phyloP scores from a whole-genome alignment of 306 rosid species.

The Trifolium fragiferum region DNA sequence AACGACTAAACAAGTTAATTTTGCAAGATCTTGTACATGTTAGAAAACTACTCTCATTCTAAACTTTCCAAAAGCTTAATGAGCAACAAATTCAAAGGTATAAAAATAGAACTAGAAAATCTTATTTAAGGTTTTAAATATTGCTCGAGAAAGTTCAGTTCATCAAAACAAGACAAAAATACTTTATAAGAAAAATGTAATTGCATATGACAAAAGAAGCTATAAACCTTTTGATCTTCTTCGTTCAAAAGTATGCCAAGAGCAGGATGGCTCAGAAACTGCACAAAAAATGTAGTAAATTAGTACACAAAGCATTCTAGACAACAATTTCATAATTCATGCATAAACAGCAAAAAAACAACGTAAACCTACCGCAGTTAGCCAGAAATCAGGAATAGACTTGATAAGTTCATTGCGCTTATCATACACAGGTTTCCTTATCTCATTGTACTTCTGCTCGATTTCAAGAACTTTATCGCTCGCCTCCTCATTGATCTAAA shows the following conservation, averaged over 20 bases:
- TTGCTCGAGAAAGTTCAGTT: slow-evolving; percentile 4
- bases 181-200: slow-evolving; percentile 12
- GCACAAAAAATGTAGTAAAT: slow-evolving; percentile 36
- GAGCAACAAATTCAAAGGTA: not conserved
- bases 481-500: slow-evolving; percentile 66
- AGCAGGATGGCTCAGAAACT: slow-evolving; percentile 92
- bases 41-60: not conserved
- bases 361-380: slow-evolving; percentile 67
- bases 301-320: not conserved
- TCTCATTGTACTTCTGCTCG: slow-evolving; percentile 76
- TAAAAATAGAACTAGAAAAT: not conserved
- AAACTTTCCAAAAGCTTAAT: not conserved
- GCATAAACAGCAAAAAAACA: not conserved
- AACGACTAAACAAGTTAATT: not conserved
- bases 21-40: not conserved
- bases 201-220: not conserved
- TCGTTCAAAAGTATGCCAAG: slow-evolving; percentile 69
- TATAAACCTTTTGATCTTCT: slow-evolving; percentile 84
- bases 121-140: not conserved
- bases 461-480: slow-evolving; percentile 72
- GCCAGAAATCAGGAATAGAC: slow-evolving; percentile 86
- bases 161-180: slow-evolving; percentile 7
- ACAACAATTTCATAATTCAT: not conserved
- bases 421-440: slow-evolving; percentile 68
- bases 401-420: slow-evolving; percentile 70